Percentiles rank a stretch among this genome's conserved stretches.
These are phyloP conservation scores for Cercis canadensis DNA, from an alignment of 306 rosid genomes.

Conservation along the genomic window DNA sequence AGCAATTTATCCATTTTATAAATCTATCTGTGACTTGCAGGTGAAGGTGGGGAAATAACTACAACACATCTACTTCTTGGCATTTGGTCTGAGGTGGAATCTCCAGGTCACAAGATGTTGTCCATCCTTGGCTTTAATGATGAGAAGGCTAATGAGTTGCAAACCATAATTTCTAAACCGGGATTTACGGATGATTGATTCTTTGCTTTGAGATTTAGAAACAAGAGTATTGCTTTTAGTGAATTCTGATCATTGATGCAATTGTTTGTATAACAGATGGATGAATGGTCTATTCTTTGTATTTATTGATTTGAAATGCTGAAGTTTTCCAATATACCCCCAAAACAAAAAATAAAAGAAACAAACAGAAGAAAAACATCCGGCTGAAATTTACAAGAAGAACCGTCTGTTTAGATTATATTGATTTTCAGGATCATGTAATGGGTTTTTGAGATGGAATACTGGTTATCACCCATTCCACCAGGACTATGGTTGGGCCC, in stretches of 20 bases:
- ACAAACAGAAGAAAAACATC: background rate
- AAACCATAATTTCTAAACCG: slow-evolving; percentile 54
- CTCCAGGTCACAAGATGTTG: slow-evolving; percentile 66
- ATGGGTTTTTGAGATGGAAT: background rate
- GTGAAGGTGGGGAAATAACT: slow-evolving; percentile 56
- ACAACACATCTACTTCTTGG: slow-evolving; percentile 68
- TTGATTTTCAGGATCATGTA: slow-evolving; percentile 1
- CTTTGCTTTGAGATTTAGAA: slow-evolving; percentile 4
- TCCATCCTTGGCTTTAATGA: slow-evolving; percentile 61
- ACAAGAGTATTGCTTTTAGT: slow-evolving; percentile 33
- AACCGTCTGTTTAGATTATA: slow-evolving; percentile 5
- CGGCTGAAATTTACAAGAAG: slow-evolving; percentile 7
- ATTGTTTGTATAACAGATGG: slow-evolving; percentile 38
- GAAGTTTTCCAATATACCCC: background rate
- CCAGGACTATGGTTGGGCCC: too few species aligned
- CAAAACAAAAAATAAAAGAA: too few species aligned
- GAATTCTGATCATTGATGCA: slow-evolving; percentile 30
- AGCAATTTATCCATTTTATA: background rate
- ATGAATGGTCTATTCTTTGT: slow-evolving; percentile 24
- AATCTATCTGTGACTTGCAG: slow-evolving; percentile 44
- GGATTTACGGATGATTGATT: slow-evolving; percentile 54
- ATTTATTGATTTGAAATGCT: slow-evolving; percentile 27
- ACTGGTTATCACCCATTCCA: too few species aligned
- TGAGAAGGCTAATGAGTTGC: slow-evolving; percentile 71
- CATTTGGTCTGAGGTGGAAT: slow-evolving; percentile 66